Evolutionary conservation across 352 stramenopile species (phyloP).

Genomic region (Pythium phragmiticola): DNA sequence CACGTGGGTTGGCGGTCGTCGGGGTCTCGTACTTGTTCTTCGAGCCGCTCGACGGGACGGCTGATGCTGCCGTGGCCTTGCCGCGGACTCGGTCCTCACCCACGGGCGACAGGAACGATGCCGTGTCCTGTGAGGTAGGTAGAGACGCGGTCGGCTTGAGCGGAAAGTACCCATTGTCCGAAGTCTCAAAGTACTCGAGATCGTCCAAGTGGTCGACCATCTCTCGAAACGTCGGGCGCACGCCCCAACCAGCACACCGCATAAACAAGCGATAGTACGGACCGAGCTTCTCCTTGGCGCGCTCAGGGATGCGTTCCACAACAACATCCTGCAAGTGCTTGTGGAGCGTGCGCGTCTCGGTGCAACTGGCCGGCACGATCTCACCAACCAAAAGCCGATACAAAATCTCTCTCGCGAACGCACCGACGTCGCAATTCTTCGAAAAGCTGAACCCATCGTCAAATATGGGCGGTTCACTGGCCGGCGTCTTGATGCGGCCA

Average conservation of each 20-base stretch:
- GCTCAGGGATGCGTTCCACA: slow-evolving; percentile 58
- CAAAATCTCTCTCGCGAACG: slow-evolving; percentile 76
- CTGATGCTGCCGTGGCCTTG: not conserved
- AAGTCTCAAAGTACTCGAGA: slow-evolving; percentile 74
- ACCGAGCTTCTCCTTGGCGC: slow-evolving; percentile 52
- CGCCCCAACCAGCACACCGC: slow-evolving; percentile 73
- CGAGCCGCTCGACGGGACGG: slow-evolving; percentile 47
- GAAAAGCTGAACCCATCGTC: slow-evolving; percentile 75
- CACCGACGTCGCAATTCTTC: slow-evolving; percentile 82
- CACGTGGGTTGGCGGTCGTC: slow-evolving; percentile 31
- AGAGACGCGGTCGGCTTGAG: slow-evolving; percentile 49
- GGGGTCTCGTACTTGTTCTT: slow-evolving; percentile 61
- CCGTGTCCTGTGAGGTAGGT: slow-evolving; percentile 2
- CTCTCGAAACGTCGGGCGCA: slow-evolving; percentile 75
- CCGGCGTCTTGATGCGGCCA: slow-evolving; percentile 69
- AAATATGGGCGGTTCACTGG: slow-evolving; percentile 68
- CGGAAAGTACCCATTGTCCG: slow-evolving; percentile 75
- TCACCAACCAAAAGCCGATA: slow-evolving; percentile 79
- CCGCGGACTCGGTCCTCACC: slow-evolving; percentile 36
- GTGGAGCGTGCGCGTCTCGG: slow-evolving; percentile 74
- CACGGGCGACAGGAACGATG: slow-evolving; percentile 59
- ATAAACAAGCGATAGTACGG: slow-evolving; percentile 73
- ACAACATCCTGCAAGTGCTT: slow-evolving; percentile 75
- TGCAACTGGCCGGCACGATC: slow-evolving; percentile 66
- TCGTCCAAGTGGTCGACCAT: slow-evolving; percentile 81